Evolutionary conservation across 768 basidiomycete genomes (phyloP).

Genomic region (Pleurotus cornucopiae): DNA sequence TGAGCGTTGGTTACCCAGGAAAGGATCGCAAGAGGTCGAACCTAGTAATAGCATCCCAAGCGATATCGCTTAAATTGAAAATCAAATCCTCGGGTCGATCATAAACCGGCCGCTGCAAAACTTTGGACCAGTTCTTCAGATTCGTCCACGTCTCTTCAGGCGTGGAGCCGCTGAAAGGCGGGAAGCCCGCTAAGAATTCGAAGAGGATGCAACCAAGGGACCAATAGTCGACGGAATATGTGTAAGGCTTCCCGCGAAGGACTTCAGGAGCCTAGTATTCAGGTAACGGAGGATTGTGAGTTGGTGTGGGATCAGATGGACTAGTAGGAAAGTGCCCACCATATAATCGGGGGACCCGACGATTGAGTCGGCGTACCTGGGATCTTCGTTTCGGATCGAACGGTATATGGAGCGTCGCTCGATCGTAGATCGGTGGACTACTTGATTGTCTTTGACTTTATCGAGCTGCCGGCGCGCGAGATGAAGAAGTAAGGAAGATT

Average conservation of each 20-base stretch:
- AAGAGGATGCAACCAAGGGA: constrained; percentile 97
- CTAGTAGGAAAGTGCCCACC: constrained; percentile 35
- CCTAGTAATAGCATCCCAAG: constrained; percentile 94
- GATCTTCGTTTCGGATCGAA: constrained; percentile 84
- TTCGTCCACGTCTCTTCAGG: constrained; percentile 99
- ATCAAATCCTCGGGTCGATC: constrained; percentile 94
- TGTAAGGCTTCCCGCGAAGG: constrained; percentile 90
- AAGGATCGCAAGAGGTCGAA: constrained; percentile 24
- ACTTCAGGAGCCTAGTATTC: constrained; percentile 71
- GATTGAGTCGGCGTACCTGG: constrained; percentile 93
- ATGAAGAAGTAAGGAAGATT: neutral
- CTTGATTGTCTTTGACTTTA: constrained; percentile 90
- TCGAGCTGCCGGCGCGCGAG: constrained; percentile 59
- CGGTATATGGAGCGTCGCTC: constrained; percentile 95
- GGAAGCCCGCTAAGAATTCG: constrained; percentile 95
- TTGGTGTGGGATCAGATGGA: neutral
- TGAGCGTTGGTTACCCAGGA: neutral
- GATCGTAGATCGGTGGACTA: constrained; percentile 87
- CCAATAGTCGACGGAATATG: constrained; percentile 97
- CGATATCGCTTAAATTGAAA: constrained; percentile 90
- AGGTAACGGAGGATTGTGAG: neutral
- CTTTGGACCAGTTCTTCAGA: constrained; percentile 95
- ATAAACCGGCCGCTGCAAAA: constrained; percentile 89
- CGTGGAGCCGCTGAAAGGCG: constrained; percentile 93
- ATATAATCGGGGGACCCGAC: constrained; percentile 99